These are phyloP conservation scores for Aphanomyces cochlioides DNA, from an alignment of 352 stramenopile genomes.

Conservation along the genomic window DNA sequence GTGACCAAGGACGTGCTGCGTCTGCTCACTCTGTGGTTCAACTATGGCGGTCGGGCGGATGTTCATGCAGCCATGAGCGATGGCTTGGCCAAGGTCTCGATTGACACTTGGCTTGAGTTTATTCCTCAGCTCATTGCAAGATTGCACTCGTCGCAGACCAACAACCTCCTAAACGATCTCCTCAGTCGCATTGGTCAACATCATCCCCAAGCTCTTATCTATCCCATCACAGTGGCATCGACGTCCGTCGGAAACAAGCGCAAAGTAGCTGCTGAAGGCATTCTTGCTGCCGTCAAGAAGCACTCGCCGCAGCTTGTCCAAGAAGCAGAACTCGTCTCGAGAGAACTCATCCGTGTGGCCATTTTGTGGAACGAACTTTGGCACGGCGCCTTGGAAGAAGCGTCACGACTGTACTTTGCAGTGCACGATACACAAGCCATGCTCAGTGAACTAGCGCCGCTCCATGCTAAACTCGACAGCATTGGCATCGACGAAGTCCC, in stretches of 20 bases:
- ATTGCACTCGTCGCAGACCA: constrained; percentile 78
- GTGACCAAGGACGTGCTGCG: constrained; percentile 97
- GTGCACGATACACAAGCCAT: constrained; percentile 96
- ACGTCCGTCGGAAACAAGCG: constrained; percentile 93
- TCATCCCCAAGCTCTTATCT: constrained; percentile 99
- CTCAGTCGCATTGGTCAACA: constrained; percentile 92
- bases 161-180: constrained; percentile 71
- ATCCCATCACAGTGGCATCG: constrained; percentile 96
- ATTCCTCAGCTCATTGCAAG: constrained; percentile 97
- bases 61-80: constrained; percentile 73
- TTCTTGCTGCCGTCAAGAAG: constrained; percentile 93
- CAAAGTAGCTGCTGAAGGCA: constrained; percentile 88
- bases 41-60: constrained; percentile 92
- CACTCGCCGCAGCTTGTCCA: constrained; percentile 95
- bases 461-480: constrained; percentile 89
- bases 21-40: constrained; percentile 98
- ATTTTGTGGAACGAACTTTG: constrained; percentile 99
- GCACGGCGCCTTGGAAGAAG: constrained; percentile 96
- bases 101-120: constrained; percentile 99
- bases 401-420: constrained; percentile 96
- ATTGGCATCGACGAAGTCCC: constrained; percentile 72
- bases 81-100: constrained; percentile 91
- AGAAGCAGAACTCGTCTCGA: constrained; percentile 93
- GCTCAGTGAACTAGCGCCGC: constrained; percentile 92
- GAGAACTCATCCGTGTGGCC: constrained; percentile 98